Base-by-base conservation (phyloP, 495 filamentous ascomycete species). In the Pseudotulostoma volvatum region DNA sequence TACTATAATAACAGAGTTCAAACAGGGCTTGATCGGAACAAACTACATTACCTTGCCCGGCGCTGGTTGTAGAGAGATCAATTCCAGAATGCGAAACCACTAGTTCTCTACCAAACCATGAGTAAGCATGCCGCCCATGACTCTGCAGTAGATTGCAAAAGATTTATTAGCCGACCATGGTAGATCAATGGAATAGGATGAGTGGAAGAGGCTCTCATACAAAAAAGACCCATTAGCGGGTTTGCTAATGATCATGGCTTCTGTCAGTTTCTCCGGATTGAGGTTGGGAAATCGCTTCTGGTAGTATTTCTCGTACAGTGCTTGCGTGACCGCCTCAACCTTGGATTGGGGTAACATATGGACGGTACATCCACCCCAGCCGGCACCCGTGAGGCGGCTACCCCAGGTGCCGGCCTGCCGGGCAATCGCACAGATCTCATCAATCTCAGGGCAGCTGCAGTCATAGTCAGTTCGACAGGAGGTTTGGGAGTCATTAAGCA, bases 361-460 rank as follows among this genome's bases (percentile, higher is more conserved):
- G 36, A 97, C 88, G 33, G 73, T 85, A 56, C 92, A 96, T 9
- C 90, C 90, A 44, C n/a, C 90, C 90, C 90, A 97, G 18, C 90
- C 90, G 11, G 90, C 90, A 36, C 90, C 90, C 1, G 90, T 97
- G 50, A 96, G 60, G n/a, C n/a, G n/a, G n/a, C n/a, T n/a, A n/a
- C n/a, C n/a, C n/a, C n/a, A n/a, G n/a, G n/a, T n/a, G 15, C 92
- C 90, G 3, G 79, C 81, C 32, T 60, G 61, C 9, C 76, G 68
- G 1, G 90, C 88, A 45, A 96, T 77, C 18, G 59, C 50, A 53
- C 87, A 95, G 28, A 97, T 70, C 38, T 81, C 68, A 53, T 97
- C 92, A 21, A 96, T 71, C 56, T 96, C 84, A 0, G 79, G 74
- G 41, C 84, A 90, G 47, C 78, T 84, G 62, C 92, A 95, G 44